phyloP scores from a whole-genome alignment of 352 stramenopile genomes.

The Globisporangium yorkense region DNA sequence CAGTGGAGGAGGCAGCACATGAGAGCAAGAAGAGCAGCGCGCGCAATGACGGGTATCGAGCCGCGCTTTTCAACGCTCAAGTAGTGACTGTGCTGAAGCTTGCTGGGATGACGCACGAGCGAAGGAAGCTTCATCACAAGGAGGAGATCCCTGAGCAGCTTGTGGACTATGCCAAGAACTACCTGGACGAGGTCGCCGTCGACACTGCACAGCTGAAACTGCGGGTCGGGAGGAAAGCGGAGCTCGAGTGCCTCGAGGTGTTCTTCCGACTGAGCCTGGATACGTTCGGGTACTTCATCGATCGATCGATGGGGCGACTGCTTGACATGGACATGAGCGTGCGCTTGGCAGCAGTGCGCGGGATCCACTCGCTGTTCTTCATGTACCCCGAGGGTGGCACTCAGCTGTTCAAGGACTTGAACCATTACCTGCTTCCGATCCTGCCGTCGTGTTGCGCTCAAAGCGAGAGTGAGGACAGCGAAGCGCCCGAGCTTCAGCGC shows the following conservation, averaged over 20 bases:
- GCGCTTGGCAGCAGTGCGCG: constrained; percentile 33
- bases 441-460: constrained; percentile 5
- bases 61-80: constrained; percentile 48
- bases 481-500: neutral
- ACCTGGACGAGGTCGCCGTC: constrained; percentile 20
- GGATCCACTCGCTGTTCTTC: constrained; percentile 65
- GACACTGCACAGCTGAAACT: constrained; percentile 18
- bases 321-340: constrained; percentile 53
- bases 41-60: constrained; percentile 19
- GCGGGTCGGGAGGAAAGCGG: constrained; percentile 23
- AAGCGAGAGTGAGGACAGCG: neutral
- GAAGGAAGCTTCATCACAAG: constrained; percentile 38
- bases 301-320: constrained; percentile 34
- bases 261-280: constrained; percentile 61
- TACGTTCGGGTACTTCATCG: constrained; percentile 48
- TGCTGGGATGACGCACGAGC: constrained; percentile 46
- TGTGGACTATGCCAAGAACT: constrained; percentile 31
- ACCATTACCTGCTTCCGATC: constrained; percentile 27
- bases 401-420: constrained; percentile 53
- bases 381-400: constrained; percentile 75
- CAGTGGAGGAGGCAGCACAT: constrained; percentile 32
- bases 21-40: constrained; percentile 11
- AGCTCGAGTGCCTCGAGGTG: constrained; percentile 52
- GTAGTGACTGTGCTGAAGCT: constrained; percentile 37
- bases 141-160: constrained; percentile 47